phyloP scores from a whole-genome alignment of 306 rosid species.

The Urtica urens region DNA sequence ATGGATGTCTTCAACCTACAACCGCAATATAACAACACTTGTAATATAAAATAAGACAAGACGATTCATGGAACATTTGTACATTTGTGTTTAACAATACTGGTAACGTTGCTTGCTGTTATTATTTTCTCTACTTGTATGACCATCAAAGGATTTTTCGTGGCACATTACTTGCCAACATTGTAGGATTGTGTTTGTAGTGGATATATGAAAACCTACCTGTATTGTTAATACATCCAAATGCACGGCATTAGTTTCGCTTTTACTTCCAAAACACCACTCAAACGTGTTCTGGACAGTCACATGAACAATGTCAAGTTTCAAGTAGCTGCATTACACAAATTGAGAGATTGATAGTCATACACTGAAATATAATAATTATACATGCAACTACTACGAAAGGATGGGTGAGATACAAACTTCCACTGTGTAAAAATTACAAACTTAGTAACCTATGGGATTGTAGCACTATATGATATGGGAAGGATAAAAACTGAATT shows the following conservation, averaged over 20 bases:
- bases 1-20: constrained; percentile 84
- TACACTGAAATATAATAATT: not conserved
- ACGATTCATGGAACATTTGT: not conserved
- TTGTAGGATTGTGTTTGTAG: too few species aligned
- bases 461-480: not conserved
- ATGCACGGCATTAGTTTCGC: constrained; percentile 71
- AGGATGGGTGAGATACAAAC: too few species aligned
- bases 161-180: too few species aligned
- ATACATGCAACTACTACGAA: not conserved
- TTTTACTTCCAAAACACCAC: constrained; percentile 83
- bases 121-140: too few species aligned
- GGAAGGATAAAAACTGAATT: not conserved
- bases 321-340: constrained; percentile 64
- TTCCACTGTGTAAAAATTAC: too few species aligned
- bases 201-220: constrained; percentile 64
- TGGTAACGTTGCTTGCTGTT: too few species aligned
- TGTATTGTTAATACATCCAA: constrained; percentile 63
- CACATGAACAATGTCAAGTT: constrained; percentile 93
- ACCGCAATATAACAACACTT: constrained; percentile 11
- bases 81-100: too few species aligned
- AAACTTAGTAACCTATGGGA: too few species aligned
- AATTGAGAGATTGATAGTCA: constrained; percentile 15
- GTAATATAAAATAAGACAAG: not conserved
- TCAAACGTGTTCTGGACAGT: constrained; percentile 70
- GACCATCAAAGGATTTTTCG: too few species aligned